Base-by-base conservation (phyloP, 2,329 filamentous ascomycete genomes). In the Ophiostoma fasciatum region DNA sequence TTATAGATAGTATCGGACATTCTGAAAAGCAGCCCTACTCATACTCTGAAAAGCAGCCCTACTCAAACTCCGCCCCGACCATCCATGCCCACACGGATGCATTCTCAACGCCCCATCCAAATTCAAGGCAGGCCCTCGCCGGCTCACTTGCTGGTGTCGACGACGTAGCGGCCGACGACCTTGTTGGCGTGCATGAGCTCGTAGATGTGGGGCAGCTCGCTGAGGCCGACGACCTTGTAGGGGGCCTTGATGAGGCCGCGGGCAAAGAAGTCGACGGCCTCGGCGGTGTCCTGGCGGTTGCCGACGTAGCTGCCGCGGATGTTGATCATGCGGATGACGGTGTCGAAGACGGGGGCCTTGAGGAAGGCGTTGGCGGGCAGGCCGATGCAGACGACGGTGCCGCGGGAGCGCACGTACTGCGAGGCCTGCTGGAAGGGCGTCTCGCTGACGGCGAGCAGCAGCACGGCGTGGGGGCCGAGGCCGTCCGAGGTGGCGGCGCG, bases 231-330 rank as follows among this genome's bases (percentile, higher is more conserved):
- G 7, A 73, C 71, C 77, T 94, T 92, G 72, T 71, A 90, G 7
- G 88, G 88, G 5, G 77, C 76, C 53, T 83, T 79, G 68, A 96
- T 87, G 45, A 92, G 61, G 13, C 88, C 88, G 17, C 80, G 70
- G 39, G 70, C 63, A 66, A 74, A 94, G 64, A 94, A 94, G 47
- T 94, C 87, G 43, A 96, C 66, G 3, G 88, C 87, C 64, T 96
- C 88, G 36, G 77, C 72, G 1, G 77, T 79, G 55, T 96, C 88
- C 54, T 80, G 76, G 47, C 88, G 74, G 65, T 93, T 94, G 39
- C 88, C 88, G 47, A 96, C 88, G 55, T 94, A 94, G 49, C 77
- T 84, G 42, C 87, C 87, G 65, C 82, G 82, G 67, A 96, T 94
- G 49, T 61, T 77, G 63, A 94, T 77, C 84, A 94, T 94, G 61